Percentiles rank a stretch among this genome's conserved stretches.
Evolutionary conservation across 2,329 filamentous ascomycete species (phyloP).

Genomic region (Exophiala aquamarina): DNA sequence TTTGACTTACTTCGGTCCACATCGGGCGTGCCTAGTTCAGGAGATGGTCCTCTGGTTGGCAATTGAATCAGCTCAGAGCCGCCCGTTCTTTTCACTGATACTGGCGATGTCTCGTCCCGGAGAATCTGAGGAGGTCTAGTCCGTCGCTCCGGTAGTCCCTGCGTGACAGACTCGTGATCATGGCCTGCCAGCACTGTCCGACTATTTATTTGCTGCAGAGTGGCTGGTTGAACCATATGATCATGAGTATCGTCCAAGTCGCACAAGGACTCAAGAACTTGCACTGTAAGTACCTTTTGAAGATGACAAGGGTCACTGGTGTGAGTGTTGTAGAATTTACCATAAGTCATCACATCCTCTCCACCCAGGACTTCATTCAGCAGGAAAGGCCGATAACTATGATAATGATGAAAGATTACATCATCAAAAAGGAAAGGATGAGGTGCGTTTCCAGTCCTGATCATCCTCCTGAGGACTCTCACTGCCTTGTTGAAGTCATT

Average conservation of each 20-base stretch:
- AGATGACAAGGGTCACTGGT: slow-evolving; percentile 35
- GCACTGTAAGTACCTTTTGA: slow-evolving; percentile 30
- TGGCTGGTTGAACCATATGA: no score
- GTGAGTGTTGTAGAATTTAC: slow-evolving; percentile 38
- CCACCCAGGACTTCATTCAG: slow-evolving; percentile 29
- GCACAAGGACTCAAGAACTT: slow-evolving; percentile 18
- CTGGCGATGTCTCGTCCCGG: no score
- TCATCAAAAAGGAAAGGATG: slow-evolving; percentile 47
- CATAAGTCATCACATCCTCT: slow-evolving; percentile 35
- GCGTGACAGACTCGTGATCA: no score
- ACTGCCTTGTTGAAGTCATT: slow-evolving; percentile 41
- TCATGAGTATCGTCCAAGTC: no score
- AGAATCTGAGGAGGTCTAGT: no score
- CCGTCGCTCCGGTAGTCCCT: no score
- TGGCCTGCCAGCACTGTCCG: slow-evolving; percentile 34
- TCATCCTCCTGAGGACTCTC: slow-evolving; percentile 35
- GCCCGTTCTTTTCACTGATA: no score
- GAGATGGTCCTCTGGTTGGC: slow-evolving; percentile 2
- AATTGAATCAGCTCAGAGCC: slow-evolving; percentile 19
- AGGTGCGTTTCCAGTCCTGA: slow-evolving; percentile 32
- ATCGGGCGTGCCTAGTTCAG: slow-evolving; percentile 7
- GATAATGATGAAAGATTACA: slow-evolving; percentile 42
- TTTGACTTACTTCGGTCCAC: slow-evolving; percentile 1
- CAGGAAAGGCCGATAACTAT: slow-evolving; percentile 39
- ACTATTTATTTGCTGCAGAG: slow-evolving; percentile 12